phyloP scores from a whole-genome alignment of 257 asterid genomes.

The Cynanchum wilfordii region DNA sequence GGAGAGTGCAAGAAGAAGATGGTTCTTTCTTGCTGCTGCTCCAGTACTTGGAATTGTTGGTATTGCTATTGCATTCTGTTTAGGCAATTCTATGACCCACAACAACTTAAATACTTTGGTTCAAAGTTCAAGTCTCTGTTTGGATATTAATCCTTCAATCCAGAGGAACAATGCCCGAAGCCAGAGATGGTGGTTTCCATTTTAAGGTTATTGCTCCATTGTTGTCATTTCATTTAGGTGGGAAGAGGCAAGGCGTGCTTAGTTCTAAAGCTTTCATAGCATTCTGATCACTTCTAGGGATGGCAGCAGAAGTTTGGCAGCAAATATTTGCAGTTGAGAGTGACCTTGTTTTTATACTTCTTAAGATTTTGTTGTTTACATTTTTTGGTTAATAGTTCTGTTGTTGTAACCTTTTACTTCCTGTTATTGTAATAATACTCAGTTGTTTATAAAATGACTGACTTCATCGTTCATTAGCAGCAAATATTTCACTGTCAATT shows the following conservation, averaged over 20 bases:
- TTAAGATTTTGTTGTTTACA: neutral
- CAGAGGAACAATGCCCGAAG: constrained; percentile 26
- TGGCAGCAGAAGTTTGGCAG: neutral
- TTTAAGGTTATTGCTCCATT: constrained; percentile 27
- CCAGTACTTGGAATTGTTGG: constrained; percentile 67
- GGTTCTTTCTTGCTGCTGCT: constrained; percentile 63
- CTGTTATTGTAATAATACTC: neutral
- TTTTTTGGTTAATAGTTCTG: neutral
- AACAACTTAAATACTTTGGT: constrained; percentile 10
- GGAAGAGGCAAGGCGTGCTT: neutral
- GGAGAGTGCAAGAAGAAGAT: constrained; percentile 37
- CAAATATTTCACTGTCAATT: neutral
- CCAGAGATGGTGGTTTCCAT: constrained; percentile 68
- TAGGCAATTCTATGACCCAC: constrained; percentile 42
- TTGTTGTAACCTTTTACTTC: neutral
- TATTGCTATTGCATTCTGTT: constrained; percentile 54
- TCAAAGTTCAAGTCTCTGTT: constrained; percentile 14
- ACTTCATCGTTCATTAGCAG: too few species aligned
- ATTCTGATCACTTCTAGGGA: neutral
- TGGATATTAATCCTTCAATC: constrained; percentile 10
- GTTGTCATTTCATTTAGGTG: neutral
- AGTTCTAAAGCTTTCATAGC: neutral
- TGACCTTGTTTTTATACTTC: neutral
- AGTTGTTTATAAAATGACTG: too few species aligned
- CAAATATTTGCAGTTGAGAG: neutral